Base-by-base conservation (phyloP, 192 early-diverging fungal genomes). In the Dispira simplex region DNA sequence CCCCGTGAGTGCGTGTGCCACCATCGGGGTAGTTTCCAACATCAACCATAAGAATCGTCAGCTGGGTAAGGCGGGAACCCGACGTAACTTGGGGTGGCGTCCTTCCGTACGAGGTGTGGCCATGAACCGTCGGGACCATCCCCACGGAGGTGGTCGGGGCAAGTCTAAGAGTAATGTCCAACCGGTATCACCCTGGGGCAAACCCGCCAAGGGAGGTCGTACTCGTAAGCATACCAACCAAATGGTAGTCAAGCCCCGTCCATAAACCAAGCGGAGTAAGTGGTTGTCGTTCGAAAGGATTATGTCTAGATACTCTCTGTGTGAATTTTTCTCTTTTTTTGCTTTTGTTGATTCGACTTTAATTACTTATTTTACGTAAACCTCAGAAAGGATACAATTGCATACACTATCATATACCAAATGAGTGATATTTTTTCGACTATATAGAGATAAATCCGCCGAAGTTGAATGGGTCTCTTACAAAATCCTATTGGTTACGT, bases 91-190 rank as follows among this genome's bases (percentile, higher is more conserved):
- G 46, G 94, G 94, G n/a, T 83, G 85, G 71, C 81, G 96, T 60
- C 96, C 96, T 16, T 82, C 81, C 23, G 93, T 96, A 59, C 85
- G 96, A 68, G 96, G 96, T 83, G 88, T 92, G 64, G 91, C 93
- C n/a, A 89, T 89, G 88, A 95, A 90, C 78, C 84, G 90, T 11
- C 76, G 78, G 55, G 92, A 93, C 75, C 96, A 99, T 78, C 96
- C 96, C 63, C 93, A 95, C 72, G 96, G 96, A 76, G 96, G 96
- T 86, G 93, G 93, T 55, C 79, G 85, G 66, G 82, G 89, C 44
- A 95, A 98, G 71, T 86, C 83, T 62, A 98, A 96, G 84, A 90
- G 95, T 67, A 86, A 85, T 72, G 89, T 89, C 73, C 81, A 88
- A 64, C 89, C 92, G 49, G 76, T 88, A 65, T 87, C 85, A 64